A percentile compares a stretch with the other conserved stretches of the same genome.
Conservation (phyloP, 1,139 yeast species). For the Blastobotrys apis region DNA sequence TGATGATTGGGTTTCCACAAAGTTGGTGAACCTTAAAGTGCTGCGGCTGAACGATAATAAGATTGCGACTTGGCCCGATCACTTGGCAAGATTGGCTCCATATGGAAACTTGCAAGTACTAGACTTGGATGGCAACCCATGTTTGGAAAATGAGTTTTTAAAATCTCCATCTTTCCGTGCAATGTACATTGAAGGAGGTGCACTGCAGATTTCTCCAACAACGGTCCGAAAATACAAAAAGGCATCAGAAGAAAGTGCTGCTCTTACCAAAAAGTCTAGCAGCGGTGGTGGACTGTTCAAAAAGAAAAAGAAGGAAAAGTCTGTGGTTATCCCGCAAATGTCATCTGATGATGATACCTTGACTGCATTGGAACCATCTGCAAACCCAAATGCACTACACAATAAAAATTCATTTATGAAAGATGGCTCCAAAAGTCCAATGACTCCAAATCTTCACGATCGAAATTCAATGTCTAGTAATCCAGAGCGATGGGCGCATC, state of each 20-base stretch:
- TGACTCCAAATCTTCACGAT: conserved; percentile 6
- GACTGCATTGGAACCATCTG: conserved; percentile 26
- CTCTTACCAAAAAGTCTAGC: conserved; percentile 2
- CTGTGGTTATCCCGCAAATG: not conserved
- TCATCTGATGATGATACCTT: conserved; percentile 26
- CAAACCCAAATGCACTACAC: conserved; percentile 10
- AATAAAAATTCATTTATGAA: conserved; percentile 13
- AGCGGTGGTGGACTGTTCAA: conserved; percentile 14
- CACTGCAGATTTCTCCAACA: conserved; percentile 8
- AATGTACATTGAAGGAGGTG: conserved; percentile 19
- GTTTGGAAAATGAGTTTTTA: conserved; percentile 25
- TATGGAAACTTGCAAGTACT: conserved; percentile 26
- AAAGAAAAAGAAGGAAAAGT: conserved; percentile 8
- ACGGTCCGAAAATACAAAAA: conserved; percentile 15
- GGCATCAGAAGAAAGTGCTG: conserved; percentile 11
- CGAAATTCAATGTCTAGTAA: conserved; percentile 12
- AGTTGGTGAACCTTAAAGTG: conserved; percentile 25
- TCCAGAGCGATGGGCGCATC: conserved; percentile 25
- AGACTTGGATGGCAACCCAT: conserved; percentile 35
- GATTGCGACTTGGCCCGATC: conserved; percentile 34
- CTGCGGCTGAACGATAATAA: conserved; percentile 28
- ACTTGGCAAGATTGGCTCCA: conserved; percentile 25
- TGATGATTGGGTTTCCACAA: conserved; percentile 32
- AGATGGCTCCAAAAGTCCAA: not conserved
- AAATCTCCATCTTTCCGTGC: conserved; percentile 21